Percentiles rank a stretch among this genome's conserved stretches.
Conservation (phyloP, 768 basidiomycete species). For the Russula abietina region DNA sequence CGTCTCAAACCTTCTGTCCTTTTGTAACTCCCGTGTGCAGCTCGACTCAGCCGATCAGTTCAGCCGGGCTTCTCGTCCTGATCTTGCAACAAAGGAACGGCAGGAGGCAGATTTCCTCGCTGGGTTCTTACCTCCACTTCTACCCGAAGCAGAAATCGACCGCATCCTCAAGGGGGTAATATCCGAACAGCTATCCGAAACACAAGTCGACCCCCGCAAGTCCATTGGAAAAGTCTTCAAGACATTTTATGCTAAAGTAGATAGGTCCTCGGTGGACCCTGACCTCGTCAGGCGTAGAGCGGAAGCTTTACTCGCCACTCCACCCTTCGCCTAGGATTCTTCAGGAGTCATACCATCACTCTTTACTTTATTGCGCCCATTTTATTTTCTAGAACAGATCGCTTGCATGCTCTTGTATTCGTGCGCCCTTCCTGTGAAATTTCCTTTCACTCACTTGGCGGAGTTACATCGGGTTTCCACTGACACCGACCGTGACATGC, state of each 20-base stretch:
- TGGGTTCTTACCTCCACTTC: constrained; percentile 52
- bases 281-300: constrained; percentile 51
- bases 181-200: constrained; percentile 27
- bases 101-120: constrained; percentile 51
- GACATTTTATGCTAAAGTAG: constrained; percentile 54
- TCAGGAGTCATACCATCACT: background rate
- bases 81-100: constrained; percentile 59
- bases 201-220: constrained; percentile 33
- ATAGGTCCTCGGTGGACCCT: constrained; percentile 53
- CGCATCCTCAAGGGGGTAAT: constrained; percentile 41
- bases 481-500: background rate
- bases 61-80: constrained; percentile 48
- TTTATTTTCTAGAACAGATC: background rate
- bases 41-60: constrained; percentile 55
- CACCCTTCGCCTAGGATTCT: background rate
- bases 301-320: constrained; percentile 34
- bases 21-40: constrained; percentile 33
- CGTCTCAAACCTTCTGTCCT: background rate
- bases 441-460: background rate
- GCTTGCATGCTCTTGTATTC: background rate
- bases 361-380: background rate
- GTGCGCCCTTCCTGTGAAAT: background rate
- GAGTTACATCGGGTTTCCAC: background rate
- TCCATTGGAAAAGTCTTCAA: constrained; percentile 50
- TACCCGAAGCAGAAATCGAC: constrained; percentile 54